Evolutionary conservation across 2,329 filamentous ascomycete species (phyloP).

Genomic region (Aspergillus pseudonomiae): DNA sequence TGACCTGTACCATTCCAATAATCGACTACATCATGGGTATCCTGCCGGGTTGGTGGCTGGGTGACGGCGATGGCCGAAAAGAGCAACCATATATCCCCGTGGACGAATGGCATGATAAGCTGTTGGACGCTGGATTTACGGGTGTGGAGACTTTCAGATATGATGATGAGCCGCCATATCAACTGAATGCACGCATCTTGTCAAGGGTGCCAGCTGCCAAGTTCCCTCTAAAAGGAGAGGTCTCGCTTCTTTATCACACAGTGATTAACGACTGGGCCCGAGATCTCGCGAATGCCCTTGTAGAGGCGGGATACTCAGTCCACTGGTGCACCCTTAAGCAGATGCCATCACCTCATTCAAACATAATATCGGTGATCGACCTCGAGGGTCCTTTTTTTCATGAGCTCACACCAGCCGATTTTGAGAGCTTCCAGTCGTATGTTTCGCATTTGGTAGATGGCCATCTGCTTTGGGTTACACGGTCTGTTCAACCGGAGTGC

Average conservation of each 20-base stretch:
- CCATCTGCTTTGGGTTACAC: constrained; percentile 16
- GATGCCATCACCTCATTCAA: background rate
- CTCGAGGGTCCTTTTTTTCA: constrained; percentile 16
- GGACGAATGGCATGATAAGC: constrained; percentile 22
- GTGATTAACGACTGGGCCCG: constrained; percentile 5
- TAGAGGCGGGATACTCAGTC: constrained; percentile 5
- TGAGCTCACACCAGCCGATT: constrained; percentile 8
- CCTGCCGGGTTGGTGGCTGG: constrained; percentile 46
- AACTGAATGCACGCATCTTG: constrained; percentile 16
- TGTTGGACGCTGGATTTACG: constrained; percentile 24
- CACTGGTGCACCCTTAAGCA: constrained; percentile 7
- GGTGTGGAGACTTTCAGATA: constrained; percentile 16
- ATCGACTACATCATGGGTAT: constrained; percentile 35
- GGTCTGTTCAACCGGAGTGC: constrained; percentile 12
- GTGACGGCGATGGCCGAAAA: constrained; percentile 22
- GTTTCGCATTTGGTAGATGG: background rate
- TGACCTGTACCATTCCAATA: constrained; percentile 23
- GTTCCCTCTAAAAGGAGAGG: background rate
- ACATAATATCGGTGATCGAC: constrained; percentile 20
- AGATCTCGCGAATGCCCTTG: constrained; percentile 10
- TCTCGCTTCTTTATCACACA: constrained; percentile 1
- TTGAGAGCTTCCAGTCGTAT: background rate
- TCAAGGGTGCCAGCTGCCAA: background rate
- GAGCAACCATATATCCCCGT: constrained; percentile 22
- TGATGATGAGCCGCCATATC: constrained; percentile 15